These are phyloP conservation scores for Candida yuanshanica DNA, from an alignment of 805 yeast genomes.

Conservation along the genomic window DNA sequence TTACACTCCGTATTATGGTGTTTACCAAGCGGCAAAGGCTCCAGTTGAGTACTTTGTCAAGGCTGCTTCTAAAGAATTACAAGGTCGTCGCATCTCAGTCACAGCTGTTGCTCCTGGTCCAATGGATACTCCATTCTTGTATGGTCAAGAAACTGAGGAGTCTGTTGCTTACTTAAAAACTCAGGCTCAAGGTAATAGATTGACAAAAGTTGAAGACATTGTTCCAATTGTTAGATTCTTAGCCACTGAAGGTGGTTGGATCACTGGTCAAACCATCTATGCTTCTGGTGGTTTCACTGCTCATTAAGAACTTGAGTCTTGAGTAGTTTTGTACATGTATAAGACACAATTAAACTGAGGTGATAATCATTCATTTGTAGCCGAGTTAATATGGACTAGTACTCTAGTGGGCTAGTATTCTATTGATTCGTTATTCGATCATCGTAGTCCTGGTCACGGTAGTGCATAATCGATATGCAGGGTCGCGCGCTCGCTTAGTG, in stretches of 20 bases:
- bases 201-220: constrained; percentile 55
- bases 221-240: constrained; percentile 58
- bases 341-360: no score
- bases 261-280: constrained; percentile 63
- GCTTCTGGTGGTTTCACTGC: constrained; percentile 66
- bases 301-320: constrained; percentile 28
- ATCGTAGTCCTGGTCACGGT: no score
- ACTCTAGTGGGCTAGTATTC: no score
- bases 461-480: no score
- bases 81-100: constrained; percentile 39
- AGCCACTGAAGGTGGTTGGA: constrained; percentile 63
- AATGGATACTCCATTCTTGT: constrained; percentile 62
- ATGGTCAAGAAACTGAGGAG: constrained; percentile 50
- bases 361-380: no score
- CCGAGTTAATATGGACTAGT: no score
- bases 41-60: constrained; percentile 50
- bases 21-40: constrained; percentile 54
- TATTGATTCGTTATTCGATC: no score
- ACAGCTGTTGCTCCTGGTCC: constrained; percentile 62
- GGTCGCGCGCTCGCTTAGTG: no score
- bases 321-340: no score
- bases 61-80: constrained; percentile 50
- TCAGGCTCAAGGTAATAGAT: constrained; percentile 41
- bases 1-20: constrained; percentile 46
- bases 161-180: constrained; percentile 51